A percentile compares a stretch with the other conserved stretches of the same genome.
Conservation (phyloP, 2,329 filamentous ascomycete species). For the Penicillium sp. region DNA sequence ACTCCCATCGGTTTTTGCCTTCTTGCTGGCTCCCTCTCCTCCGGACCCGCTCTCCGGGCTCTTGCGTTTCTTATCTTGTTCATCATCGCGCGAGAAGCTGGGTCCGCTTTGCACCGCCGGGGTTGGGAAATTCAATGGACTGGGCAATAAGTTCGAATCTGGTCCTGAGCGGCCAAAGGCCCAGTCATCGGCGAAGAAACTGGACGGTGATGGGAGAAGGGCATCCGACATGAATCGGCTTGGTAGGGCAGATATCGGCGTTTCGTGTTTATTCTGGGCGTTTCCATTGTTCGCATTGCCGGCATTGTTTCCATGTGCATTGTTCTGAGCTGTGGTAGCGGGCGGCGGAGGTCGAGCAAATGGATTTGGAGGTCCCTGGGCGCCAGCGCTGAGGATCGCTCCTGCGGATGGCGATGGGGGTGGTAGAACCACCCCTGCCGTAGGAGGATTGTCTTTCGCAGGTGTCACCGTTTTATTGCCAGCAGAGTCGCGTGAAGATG, state of each 20-base stretch:
- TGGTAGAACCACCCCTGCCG: conserved; percentile 75
- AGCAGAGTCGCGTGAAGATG: conserved; percentile 61
- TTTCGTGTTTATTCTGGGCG: conserved; percentile 53
- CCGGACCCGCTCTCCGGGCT: conserved; percentile 39
- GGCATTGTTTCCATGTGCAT: conserved; percentile 39
- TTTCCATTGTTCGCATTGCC: conserved; percentile 12
- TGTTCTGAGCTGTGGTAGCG: conserved; percentile 37
- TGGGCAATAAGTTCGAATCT: conserved; percentile 84
- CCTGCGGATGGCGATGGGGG: conserved; percentile 89
- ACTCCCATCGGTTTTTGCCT: conserved; percentile 35
- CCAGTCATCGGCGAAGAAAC: conserved; percentile 85
- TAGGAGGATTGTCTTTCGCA: conserved; percentile 60
- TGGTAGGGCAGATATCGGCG: conserved; percentile 89
- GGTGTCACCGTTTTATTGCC: conserved; percentile 60
- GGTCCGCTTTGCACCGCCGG: conserved; percentile 53
- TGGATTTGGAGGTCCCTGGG: conserved; percentile 88
- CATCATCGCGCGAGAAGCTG: conserved; percentile 43
- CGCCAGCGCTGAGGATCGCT: conserved; percentile 82
- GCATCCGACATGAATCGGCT: conserved; percentile 87
- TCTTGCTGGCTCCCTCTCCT: conserved; percentile 36
- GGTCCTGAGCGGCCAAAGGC: conserved; percentile 62
- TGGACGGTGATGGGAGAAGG: conserved; percentile 84
- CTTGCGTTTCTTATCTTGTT: conserved; percentile 46
- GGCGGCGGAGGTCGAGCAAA: conserved; percentile 86
- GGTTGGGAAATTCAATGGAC: conserved; percentile 88